Percentiles rank a stretch among this genome's conserved stretches.
Conservation (phyloP, 208 protist genomes). For the Tritrichomonas foetus region DNA sequence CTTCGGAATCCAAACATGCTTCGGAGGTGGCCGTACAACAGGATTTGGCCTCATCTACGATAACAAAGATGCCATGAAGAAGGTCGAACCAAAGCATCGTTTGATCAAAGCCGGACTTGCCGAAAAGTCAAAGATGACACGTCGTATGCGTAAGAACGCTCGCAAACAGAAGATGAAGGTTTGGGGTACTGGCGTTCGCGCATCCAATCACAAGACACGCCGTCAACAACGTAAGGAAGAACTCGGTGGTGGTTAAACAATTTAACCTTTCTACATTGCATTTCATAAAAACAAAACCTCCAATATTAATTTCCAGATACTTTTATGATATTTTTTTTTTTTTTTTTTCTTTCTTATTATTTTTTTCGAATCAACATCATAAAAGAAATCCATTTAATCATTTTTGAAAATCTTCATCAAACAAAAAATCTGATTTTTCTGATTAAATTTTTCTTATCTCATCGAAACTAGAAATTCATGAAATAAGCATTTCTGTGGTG, state of each 20-base stretch:
- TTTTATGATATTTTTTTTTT: no score
- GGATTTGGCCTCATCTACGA: slow-evolving; percentile 99
- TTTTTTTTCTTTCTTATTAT: no score
- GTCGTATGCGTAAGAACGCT: slow-evolving; percentile 33
- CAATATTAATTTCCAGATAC: no score
- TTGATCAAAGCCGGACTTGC: slow-evolving; percentile 61
- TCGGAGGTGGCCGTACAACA: slow-evolving; percentile 94
- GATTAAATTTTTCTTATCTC: no score
- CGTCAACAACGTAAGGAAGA: slow-evolving; percentile 24
- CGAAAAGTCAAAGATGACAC: background rate
- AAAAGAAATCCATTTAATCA: no score
- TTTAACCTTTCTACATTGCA: no score
- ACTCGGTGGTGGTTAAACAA: background rate
- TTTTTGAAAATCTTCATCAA: no score
- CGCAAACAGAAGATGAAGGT: slow-evolving; percentile 1
- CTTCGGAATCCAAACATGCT: slow-evolving; percentile 94
- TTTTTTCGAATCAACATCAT: no score
- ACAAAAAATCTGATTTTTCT: no score
- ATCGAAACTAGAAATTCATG: no score
- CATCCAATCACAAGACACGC: background rate
- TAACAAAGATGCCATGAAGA: slow-evolving; percentile 74
- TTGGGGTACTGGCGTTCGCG: background rate
- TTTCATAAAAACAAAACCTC: no score
- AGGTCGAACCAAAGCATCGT: slow-evolving; percentile 93
- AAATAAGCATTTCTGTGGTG: no score